Conservation (phyloP, 306 rosid genomes). For the Trifolium pratense region DNA sequence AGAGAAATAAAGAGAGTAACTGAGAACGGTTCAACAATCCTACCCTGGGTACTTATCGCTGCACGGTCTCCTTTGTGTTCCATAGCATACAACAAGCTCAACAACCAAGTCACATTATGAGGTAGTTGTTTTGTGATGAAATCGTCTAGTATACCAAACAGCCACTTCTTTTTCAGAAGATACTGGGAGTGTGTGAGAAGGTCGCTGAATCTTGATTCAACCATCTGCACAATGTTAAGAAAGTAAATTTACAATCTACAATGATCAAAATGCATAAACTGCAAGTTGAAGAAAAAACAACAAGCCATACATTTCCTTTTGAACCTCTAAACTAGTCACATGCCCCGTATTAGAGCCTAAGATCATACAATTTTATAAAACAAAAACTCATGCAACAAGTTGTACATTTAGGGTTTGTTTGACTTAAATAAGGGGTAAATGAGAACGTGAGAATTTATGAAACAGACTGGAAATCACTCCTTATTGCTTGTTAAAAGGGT, state of each 20-base stretch:
- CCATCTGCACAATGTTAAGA: conserved; percentile 70
- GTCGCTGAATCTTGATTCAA: conserved; percentile 87
- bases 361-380: conserved; percentile 25
- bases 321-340: conserved; percentile 34
- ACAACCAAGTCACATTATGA: conserved; percentile 96
- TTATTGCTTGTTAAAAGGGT: conserved; percentile 8
- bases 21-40: conserved; percentile 39
- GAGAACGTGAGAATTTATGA: conserved; percentile 26
- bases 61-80: conserved; percentile 95
- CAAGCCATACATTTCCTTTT: conserved; percentile 21
- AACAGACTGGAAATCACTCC: conserved; percentile 16
- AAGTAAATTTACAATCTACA: conserved; percentile 35
- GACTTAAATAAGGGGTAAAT: conserved; percentile 18
- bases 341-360: conserved; percentile 32
- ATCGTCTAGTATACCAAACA: conserved; percentile 90
- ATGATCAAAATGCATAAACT: conserved; percentile 31
- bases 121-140: conserved; percentile 97
- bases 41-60: conserved; percentile 80
- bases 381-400: conserved; percentile 26
- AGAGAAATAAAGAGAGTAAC: conserved; percentile 31
- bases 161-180: conserved; percentile 84
- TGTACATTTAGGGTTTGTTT: conserved; percentile 17
- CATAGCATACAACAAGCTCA: conserved; percentile 91
- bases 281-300: conserved; percentile 39
- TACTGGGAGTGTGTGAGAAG: conserved; percentile 74